Evolutionary conservation across 2,329 filamentous ascomycete genomes (phyloP).

Genomic region (Septoria linicola): DNA sequence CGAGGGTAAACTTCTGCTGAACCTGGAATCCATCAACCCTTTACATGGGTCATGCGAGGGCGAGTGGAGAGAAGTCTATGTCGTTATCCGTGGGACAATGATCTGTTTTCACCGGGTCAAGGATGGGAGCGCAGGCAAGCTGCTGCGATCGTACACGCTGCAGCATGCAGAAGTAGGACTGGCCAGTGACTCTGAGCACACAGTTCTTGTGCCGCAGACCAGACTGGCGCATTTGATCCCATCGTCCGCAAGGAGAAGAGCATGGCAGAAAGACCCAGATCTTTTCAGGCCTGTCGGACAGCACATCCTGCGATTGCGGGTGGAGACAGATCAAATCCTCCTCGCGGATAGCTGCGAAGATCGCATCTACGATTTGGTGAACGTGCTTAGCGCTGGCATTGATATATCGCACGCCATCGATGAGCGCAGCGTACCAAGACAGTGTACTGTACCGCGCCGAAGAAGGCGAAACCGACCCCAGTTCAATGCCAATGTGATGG

Average conservation of each 20-base stretch:
- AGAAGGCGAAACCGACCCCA: slow-evolving; percentile 37
- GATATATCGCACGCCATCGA: slow-evolving; percentile 70
- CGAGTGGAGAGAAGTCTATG: slow-evolving; percentile 51
- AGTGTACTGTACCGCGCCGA: slow-evolving; percentile 49
- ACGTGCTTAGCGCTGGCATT: slow-evolving; percentile 69
- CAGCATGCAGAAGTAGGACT: slow-evolving; percentile 74
- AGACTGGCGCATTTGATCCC: slow-evolving; percentile 49
- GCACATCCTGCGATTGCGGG: slow-evolving; percentile 69
- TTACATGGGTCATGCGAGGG: slow-evolving; percentile 32
- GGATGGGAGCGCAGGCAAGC: slow-evolving; percentile 53
- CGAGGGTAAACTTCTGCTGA: slow-evolving; percentile 36
- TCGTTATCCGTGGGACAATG: slow-evolving; percentile 66
- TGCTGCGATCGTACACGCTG: slow-evolving; percentile 68
- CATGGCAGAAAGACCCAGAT: slow-evolving; percentile 48
- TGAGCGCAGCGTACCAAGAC: slow-evolving; percentile 55
- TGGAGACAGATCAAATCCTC: slow-evolving; percentile 72
- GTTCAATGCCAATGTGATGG: slow-evolving; percentile 36
- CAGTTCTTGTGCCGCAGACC: slow-evolving; percentile 44
- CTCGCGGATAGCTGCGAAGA: slow-evolving; percentile 65
- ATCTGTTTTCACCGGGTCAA: slow-evolving; percentile 66
- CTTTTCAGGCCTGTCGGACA: slow-evolving; percentile 48
- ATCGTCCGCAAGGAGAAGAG: slow-evolving; percentile 39
- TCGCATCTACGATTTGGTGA: slow-evolving; percentile 67
- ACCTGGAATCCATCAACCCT: slow-evolving; percentile 37
- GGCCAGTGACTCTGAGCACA: slow-evolving; percentile 69